Base-by-base conservation (phyloP, 148 eudicot species). In the Agrostemma githago region DNA sequence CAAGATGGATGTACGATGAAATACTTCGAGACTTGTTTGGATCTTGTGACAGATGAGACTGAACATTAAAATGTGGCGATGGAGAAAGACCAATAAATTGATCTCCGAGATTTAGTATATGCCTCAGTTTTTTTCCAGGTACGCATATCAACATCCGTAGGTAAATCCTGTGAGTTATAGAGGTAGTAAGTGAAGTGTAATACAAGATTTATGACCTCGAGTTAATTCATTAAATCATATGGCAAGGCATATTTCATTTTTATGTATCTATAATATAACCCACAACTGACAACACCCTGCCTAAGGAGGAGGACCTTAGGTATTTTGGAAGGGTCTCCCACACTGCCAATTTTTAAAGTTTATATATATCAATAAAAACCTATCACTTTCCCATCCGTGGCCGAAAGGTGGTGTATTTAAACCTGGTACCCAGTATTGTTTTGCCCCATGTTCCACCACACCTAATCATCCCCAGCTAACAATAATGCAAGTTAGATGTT, bases 81-180 rank as follows among this genome's bases (percentile, higher is more conserved):
- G 90, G 88, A 63, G 97, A 84, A 66, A 91, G 80, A 40, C 98
- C 95, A 72, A 86, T 82, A 58, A 84, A 78, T 46, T 84, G 89
- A 63, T 87, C 91, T 42, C 88, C 94, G 39, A 74, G 77, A 78
- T 84, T 82, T 78, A 95, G 77, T 64, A 90, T 82, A 77, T 86
- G 81, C 73, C 89, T 86, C 37, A 92, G 96, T 75, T 90, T 95
- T 77, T 90, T 92, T 78, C 99, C 99, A 60, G 99, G 99, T 78
- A 95, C 79, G 84, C 94, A 87, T 44, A 90, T 79, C 89, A 92
- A 83, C 96, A 95, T 85, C 66, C 99, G 86, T 64, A 92, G 85
- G 83, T 95, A 90, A 72, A 92, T 92, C 83, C 99, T 95, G 86
- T 69, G 82, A 76, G 74, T 72, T 44, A 66, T 61, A 70, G 17